phyloP scores from a whole-genome alignment of 2,329 filamentous ascomycete genomes.

The Purpureocillium lavendulum region DNA sequence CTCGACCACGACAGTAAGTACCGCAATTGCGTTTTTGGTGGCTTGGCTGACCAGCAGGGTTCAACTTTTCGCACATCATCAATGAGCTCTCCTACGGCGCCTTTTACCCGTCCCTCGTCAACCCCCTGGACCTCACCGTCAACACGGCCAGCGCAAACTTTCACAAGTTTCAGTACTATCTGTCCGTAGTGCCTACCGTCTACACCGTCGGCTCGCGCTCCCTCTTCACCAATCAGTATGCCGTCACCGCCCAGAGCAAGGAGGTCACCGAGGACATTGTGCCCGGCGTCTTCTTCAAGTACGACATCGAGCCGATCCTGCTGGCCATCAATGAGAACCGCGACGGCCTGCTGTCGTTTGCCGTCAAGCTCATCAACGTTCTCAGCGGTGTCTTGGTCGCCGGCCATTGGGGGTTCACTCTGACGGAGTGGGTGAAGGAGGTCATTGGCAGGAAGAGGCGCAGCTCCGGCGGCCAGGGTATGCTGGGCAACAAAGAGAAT shows the following conservation, averaged over 20 bases:
- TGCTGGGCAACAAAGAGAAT: constrained; percentile 39
- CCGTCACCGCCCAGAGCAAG: constrained; percentile 81
- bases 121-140: constrained; percentile 88
- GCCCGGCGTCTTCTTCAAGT: constrained; percentile 96
- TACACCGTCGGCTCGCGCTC: constrained; percentile 65
- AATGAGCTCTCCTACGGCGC: constrained; percentile 93
- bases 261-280: constrained; percentile 60
- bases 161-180: constrained; percentile 96
- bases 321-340: constrained; percentile 78
- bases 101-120: constrained; percentile 89
- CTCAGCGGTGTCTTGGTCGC: constrained; percentile 86
- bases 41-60: constrained; percentile 47
- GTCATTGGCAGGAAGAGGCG: constrained; percentile 42
- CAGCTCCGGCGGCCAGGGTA: constrained; percentile 35
- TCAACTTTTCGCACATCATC: constrained; percentile 98
- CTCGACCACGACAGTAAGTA: constrained; percentile 70
- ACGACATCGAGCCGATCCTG: constrained; percentile 94
- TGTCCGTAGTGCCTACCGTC: constrained; percentile 88
- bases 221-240: constrained; percentile 94
- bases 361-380: constrained; percentile 83
- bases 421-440: constrained; percentile 65
- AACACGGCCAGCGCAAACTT: constrained; percentile 69
- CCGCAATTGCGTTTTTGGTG: too few relatives aligned
- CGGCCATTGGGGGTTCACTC: constrained; percentile 84
- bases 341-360: constrained; percentile 62